phyloP scores from a whole-genome alignment of 2,329 filamentous ascomycete species.

The Penicillium sp. region DNA sequence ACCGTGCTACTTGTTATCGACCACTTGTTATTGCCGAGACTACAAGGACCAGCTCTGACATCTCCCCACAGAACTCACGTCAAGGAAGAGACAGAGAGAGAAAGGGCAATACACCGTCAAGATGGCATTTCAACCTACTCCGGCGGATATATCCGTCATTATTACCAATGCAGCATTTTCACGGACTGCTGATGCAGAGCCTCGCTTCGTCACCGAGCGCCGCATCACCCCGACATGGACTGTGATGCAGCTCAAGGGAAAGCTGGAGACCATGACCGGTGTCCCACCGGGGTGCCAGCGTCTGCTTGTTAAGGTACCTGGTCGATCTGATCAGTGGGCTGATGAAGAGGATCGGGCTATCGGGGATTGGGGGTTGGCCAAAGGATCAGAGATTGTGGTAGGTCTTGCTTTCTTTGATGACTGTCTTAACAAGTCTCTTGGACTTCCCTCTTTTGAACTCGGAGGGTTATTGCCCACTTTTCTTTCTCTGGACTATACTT shows the following conservation, averaged over 20 bases:
- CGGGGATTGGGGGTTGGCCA: slow-evolving; percentile 51
- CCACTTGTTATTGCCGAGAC: neutral
- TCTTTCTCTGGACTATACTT: neutral
- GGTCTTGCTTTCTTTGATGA: slow-evolving; percentile 8
- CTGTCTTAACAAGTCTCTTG: neutral
- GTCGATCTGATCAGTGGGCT: slow-evolving; percentile 61
- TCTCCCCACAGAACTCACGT: neutral
- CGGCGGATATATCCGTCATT: slow-evolving; percentile 41
- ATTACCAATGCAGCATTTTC: slow-evolving; percentile 34
- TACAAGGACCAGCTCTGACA: neutral
- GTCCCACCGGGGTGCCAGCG: slow-evolving; percentile 79
- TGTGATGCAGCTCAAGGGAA: slow-evolving; percentile 77
- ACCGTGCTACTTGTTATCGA: neutral
- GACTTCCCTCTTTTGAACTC: neutral
- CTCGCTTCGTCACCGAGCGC: slow-evolving; percentile 70
- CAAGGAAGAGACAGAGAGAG: neutral
- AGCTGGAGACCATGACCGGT: slow-evolving; percentile 90
- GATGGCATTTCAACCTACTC: slow-evolving; percentile 41
- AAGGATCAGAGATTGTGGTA: slow-evolving; percentile 48
- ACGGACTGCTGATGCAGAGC: slow-evolving; percentile 20
- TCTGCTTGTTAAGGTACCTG: slow-evolving; percentile 68
- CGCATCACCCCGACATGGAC: slow-evolving; percentile 92
- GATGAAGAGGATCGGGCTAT: slow-evolving; percentile 69
- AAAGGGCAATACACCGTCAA: neutral
- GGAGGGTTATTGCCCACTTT: neutral